Evolutionary conservation across 306 rosid species (phyloP).

Genomic region (barrel medic (Medicago truncatula)): DNA sequence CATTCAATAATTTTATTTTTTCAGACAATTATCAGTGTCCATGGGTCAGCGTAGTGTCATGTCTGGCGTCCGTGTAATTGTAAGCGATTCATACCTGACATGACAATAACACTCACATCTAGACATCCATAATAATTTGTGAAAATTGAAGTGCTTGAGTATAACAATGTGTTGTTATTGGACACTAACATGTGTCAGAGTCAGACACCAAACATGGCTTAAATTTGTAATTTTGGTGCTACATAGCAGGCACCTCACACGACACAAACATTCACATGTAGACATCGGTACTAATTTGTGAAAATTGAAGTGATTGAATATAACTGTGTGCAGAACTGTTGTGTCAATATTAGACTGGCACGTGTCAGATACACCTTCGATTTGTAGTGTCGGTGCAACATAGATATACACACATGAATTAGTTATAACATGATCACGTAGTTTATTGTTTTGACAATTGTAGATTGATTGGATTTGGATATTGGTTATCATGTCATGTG

Average conservation of each 20-base stretch:
- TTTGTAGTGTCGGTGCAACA: background rate
- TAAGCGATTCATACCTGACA: background rate
- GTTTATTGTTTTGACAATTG: background rate
- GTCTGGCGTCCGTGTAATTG: no score
- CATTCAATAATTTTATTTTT: no score
- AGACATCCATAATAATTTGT: background rate
- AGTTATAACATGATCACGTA: background rate
- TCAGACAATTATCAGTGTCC: no score
- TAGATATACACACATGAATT: background rate
- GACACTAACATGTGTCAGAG: background rate
- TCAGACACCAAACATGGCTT: background rate
- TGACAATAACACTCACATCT: background rate
- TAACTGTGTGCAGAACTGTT: background rate
- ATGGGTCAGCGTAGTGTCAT: no score
- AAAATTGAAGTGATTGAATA: background rate
- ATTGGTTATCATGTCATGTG: background rate
- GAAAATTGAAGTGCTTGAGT: background rate
- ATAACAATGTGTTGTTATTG: no score
- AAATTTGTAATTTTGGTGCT: background rate
- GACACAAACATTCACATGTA: background rate
- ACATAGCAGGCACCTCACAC: background rate
- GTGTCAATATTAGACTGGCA: background rate
- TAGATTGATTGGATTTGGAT: no score
- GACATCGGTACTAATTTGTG: background rate
- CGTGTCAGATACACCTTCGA: background rate